Conservation (phyloP, 345 rosid species). For the Angophora floribunda region DNA sequence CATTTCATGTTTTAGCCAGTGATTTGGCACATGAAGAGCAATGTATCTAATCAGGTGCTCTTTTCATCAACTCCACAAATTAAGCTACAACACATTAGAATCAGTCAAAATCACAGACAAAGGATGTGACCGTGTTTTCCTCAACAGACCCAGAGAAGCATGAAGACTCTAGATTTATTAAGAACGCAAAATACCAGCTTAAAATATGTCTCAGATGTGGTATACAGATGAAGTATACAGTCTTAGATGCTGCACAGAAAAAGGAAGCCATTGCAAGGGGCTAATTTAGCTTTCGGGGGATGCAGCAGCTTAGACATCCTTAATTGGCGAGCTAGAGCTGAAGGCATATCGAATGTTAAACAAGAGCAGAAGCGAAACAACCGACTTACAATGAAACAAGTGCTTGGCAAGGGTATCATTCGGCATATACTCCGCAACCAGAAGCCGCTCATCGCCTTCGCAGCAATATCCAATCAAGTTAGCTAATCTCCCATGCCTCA, state of each 20-base stretch:
- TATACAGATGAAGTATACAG: neutral
- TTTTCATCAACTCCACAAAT: neutral
- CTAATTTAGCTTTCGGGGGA: neutral
- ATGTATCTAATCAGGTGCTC: neutral
- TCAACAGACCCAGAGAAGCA: neutral
- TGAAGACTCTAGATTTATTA: neutral
- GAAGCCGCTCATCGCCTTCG: slow-evolving; percentile 95
- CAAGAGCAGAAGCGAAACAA: neutral
- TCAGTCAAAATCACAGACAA: neutral
- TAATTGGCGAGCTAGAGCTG: neutral
- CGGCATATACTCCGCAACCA: slow-evolving; percentile 97
- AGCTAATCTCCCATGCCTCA: slow-evolving; percentile 75
- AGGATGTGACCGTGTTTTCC: neutral
- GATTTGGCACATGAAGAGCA: neutral
- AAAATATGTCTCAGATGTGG: neutral
- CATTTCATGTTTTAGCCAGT: neutral
- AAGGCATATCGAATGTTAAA: neutral
- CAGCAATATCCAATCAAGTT: slow-evolving; percentile 97
- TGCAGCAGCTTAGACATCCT: neutral
- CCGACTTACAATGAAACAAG: slow-evolving; percentile 74
- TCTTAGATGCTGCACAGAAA: neutral
- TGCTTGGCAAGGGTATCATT: slow-evolving; percentile 97
- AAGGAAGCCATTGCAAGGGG: neutral
- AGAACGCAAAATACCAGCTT: neutral
- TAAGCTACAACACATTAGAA: neutral